Evolutionary conservation across 192 early-diverging fungal genomes (phyloP).

Genomic region (Podila epicladia): DNA sequence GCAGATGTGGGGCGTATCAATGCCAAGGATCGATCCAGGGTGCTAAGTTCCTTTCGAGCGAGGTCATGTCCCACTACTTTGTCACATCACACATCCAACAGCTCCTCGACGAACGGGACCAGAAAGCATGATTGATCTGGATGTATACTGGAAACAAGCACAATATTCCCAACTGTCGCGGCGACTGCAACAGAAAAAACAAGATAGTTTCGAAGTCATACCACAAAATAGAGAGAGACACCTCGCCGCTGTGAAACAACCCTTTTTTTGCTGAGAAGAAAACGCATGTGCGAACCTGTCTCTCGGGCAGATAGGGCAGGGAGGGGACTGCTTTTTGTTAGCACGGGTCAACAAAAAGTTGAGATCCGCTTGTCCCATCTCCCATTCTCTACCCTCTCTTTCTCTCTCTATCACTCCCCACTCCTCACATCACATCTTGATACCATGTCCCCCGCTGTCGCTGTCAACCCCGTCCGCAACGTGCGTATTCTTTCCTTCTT

Average conservation of each 20-base stretch:
- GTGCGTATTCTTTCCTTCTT: conserved; percentile 9
- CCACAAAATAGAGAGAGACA: too few relatives aligned
- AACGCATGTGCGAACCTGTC: too few relatives aligned
- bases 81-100: conserved; percentile 54
- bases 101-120: conserved; percentile 31
- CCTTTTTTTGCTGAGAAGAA: too few relatives aligned
- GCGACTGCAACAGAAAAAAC: too few relatives aligned
- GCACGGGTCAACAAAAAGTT: background rate
- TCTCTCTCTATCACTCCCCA: conserved; percentile 1
- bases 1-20: conserved; percentile 59
- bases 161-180: too few relatives aligned
- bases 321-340: too few relatives aligned
- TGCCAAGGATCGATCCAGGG: conserved; percentile 59
- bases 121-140: background rate
- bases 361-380: background rate
- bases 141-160: background rate
- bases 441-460: conserved; percentile 42
- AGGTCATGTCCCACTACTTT: conserved; percentile 45
- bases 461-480: conserved; percentile 46
- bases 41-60: conserved; percentile 49
- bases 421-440: conserved; percentile 19
- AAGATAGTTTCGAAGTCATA: too few relatives aligned
- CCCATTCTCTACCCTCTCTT: background rate
- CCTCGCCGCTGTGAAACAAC: too few relatives aligned
- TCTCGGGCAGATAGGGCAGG: too few relatives aligned